A percentile compares a stretch with the other conserved stretches of the same genome.
These are phyloP conservation scores for Cenchrus purpureus DNA, from an alignment of 176 grass and related monocot genomes.

Conservation along the genomic window DNA sequence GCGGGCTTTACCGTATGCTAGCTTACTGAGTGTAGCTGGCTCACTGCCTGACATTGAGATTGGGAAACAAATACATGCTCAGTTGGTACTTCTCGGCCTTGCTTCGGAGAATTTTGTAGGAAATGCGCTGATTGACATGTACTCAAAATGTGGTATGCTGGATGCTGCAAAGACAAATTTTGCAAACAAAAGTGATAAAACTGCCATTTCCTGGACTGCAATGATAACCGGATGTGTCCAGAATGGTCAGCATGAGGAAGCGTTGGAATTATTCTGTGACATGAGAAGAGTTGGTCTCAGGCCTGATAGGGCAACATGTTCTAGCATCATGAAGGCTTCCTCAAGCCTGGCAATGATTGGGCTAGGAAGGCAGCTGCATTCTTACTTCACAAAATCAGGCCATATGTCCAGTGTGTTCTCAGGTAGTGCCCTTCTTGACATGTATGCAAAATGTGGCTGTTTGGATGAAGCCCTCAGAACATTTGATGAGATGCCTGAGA, in stretches of 20 bases:
- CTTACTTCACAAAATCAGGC: conserved; percentile 58
- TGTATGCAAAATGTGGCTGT: conserved; percentile 86
- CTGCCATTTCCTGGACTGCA: conserved; percentile 61
- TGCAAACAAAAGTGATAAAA: conserved; percentile 49
- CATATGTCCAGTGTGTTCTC: conserved; percentile 61
- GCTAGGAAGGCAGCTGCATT: conserved; percentile 69
- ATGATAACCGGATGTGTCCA: conserved; percentile 67
- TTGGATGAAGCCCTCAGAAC: conserved; percentile 56
- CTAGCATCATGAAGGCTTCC: conserved; percentile 70
- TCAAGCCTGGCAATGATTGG: conserved; percentile 60
- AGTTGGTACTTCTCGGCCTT: conserved; percentile 53
- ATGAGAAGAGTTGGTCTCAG: conserved; percentile 66
- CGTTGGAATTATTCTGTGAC: conserved; percentile 49
- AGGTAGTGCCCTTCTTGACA: conserved; percentile 84
- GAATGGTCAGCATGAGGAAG: conserved; percentile 60
- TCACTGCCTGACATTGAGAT: conserved; percentile 55
- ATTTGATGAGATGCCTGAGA: conserved; percentile 83
- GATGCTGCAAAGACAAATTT: conserved; percentile 53
- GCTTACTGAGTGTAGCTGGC: conserved; percentile 70
- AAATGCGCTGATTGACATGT: conserved; percentile 81
- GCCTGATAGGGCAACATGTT: conserved; percentile 65
- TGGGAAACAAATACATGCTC: conserved; percentile 85
- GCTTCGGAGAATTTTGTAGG: conserved; percentile 56
- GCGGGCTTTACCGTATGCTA: conserved; percentile 69
- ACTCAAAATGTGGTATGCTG: conserved; percentile 67